These are phyloP conservation scores for Backusella circina DNA, from an alignment of 192 early-diverging fungal genomes.

Conservation along the genomic window DNA sequence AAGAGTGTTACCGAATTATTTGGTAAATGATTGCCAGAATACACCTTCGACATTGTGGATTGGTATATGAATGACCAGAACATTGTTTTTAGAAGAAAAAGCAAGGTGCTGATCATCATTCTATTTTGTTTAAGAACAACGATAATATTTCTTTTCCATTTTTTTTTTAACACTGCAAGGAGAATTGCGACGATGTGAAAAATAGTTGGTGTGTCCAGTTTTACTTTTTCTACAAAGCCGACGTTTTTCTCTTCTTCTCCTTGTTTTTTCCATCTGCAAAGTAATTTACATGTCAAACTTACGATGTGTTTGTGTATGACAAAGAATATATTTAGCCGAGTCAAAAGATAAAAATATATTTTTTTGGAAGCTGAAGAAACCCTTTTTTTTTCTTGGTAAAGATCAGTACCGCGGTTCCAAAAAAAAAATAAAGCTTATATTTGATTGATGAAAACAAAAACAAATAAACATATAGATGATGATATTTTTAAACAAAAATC, in stretches of 20 bases:
- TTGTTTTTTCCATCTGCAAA: neutral
- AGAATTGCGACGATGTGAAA: neutral
- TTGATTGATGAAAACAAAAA: neutral
- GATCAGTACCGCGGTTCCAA: neutral
- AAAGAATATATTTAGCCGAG: neutral
- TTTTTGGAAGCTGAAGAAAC: neutral
- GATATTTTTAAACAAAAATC: neutral
- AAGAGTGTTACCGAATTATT: neutral
- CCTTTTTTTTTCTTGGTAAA: neutral
- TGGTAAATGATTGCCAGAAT: neutral
- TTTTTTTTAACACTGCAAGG: neutral
- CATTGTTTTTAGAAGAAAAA: neutral
- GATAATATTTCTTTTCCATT: neutral
- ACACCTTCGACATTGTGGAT: neutral
- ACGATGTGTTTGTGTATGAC: neutral
- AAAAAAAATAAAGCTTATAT: neutral
- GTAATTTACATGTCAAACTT: constrained; percentile 1
- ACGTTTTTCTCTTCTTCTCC: neutral
- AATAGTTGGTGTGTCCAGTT: neutral
- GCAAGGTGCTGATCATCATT: neutral
- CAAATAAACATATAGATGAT: neutral
- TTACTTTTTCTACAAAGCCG: neutral
- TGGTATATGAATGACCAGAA: neutral
- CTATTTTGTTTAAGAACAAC: neutral
- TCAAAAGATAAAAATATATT: neutral